phyloP scores from a whole-genome alignment of 2,329 filamentous ascomycete species.

The Sclerotinia minor region DNA sequence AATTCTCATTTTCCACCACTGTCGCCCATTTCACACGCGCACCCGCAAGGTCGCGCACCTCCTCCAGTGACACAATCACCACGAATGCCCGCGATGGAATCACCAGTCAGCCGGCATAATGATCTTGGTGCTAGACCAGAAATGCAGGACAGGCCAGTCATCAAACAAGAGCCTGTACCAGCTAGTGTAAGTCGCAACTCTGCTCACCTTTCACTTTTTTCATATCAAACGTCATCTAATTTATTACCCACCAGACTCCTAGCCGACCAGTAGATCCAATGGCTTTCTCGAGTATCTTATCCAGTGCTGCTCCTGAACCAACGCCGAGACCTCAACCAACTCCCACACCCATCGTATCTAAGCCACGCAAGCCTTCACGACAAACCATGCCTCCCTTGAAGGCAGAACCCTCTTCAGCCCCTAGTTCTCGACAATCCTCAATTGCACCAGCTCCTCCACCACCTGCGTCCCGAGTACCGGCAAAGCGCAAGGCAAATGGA shows the following conservation, averaged over 20 bases:
- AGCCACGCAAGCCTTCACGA: conserved; percentile 38
- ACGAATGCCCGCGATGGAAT: conserved; percentile 46
- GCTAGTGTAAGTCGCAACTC: conserved; percentile 33
- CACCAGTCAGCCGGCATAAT: conserved; percentile 51
- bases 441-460: conserved; percentile 48
- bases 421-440: conserved; percentile 50
- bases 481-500: conserved; percentile 44
- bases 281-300: conserved; percentile 94
- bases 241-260: conserved; percentile 56
- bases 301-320: conserved; percentile 69
- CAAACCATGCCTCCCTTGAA: conserved; percentile 31
- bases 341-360: conserved; percentile 25
- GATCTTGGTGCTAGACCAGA: conserved; percentile 36
- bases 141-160: conserved; percentile 37
- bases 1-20: conserved; percentile 49
- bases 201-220: not conserved
- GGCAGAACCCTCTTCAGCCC: conserved; percentile 36
- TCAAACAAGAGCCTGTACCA: conserved; percentile 34
- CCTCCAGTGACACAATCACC: conserved; percentile 40
- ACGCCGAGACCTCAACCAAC: conserved; percentile 44
- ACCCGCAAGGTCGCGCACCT: conserved; percentile 40
- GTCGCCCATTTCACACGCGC: conserved; percentile 53
- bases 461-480: conserved; percentile 47
- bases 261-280: conserved; percentile 81
- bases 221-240: conserved; percentile 15